Percentiles rank a stretch among this genome's conserved stretches.
phyloP scores from a whole-genome alignment of 352 stramenopile species.

The Globisporangium paroecandrum region DNA sequence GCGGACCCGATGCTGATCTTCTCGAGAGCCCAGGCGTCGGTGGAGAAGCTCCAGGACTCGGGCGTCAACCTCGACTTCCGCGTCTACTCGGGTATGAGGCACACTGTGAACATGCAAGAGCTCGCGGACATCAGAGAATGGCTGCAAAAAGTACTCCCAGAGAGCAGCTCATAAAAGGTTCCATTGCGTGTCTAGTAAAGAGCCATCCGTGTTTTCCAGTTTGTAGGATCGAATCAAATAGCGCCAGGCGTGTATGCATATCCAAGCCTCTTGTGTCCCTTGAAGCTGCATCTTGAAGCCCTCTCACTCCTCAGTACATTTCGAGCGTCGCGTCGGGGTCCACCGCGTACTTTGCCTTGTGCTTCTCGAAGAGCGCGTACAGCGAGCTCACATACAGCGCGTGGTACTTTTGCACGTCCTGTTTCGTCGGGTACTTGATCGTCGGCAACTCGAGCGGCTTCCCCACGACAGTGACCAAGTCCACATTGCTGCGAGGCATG shows the following conservation, averaged over 20 bases:
- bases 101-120: constrained; percentile 63
- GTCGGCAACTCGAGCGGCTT: constrained; percentile 82
- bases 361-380: constrained; percentile 78
- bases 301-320: constrained; percentile 29
- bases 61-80: constrained; percentile 65
- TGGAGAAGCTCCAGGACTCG: constrained; percentile 46
- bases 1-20: constrained; percentile 58
- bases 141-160: constrained; percentile 33
- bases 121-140: constrained; percentile 61
- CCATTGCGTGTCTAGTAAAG: not conserved
- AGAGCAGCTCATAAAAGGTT: not conserved
- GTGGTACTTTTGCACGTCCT: constrained; percentile 89
- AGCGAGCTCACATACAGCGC: constrained; percentile 81
- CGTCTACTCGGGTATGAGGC: constrained; percentile 61
- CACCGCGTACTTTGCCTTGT: constrained; percentile 77
- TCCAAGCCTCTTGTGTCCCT: too few relatives aligned
- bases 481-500: constrained; percentile 69
- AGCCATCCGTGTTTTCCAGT: not conserved
- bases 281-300: too few relatives aligned
- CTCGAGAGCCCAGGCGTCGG: constrained; percentile 55
- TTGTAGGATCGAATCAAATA: not conserved
- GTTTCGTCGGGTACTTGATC: constrained; percentile 80
- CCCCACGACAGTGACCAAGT: constrained; percentile 88
- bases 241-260: too few relatives aligned
- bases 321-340: constrained; percentile 55